Evolutionary conservation across 202 grass and related monocot species (phyloP), one percentile per base, ranked within the genome.

Genomic region (Zizania palustris): DNA sequence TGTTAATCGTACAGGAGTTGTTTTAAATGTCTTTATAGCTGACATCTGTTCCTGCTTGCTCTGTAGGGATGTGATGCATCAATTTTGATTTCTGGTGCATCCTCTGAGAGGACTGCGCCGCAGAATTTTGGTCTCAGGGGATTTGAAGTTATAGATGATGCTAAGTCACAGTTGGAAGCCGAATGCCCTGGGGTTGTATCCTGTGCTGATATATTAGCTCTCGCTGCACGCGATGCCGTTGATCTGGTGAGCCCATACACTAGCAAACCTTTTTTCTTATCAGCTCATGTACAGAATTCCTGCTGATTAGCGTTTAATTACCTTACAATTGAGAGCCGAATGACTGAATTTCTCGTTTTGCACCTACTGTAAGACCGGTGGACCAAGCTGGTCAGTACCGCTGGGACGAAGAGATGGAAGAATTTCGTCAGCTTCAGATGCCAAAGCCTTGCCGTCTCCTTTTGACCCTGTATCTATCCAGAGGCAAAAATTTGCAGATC

Each of bases 401-500:
- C 72, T 97, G 66, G 90, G 93, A 48, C 88, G 90, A 77, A 87
- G 93, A 88, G 93, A 97, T 6, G 93, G 93, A 9, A 80, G 65
- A 7, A 10, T 87, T 65, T 93, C 93, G 14, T 83, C 86, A 19
- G 93, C 93, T 15, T 75, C 84, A 1, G 93, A 85, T 14, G 90
- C 85, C 14, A 86, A 18, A 1, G 79, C 73, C 60, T 81, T 93
- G 66, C 93, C 90, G 0, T 88, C 90, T 9, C 93, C 90, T 0
- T 37, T 83, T 0, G 90, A 97, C 5, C 76, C 93, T 0, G 74
- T 97, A 7, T 67, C 85, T 9, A 57, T 89, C 57, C 93, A 97
- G 82, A 77, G 86, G 48, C 78, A 93, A 40, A 97, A 97, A 53
- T 97, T 97, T 46, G 82, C 86, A 0, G 86, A 71, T 36, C 88